Evolutionary conservation across 139 green algal species (phyloP), one percentile per base, ranked within the genome.

Genomic region (Haematococcus lacustris): DNA sequence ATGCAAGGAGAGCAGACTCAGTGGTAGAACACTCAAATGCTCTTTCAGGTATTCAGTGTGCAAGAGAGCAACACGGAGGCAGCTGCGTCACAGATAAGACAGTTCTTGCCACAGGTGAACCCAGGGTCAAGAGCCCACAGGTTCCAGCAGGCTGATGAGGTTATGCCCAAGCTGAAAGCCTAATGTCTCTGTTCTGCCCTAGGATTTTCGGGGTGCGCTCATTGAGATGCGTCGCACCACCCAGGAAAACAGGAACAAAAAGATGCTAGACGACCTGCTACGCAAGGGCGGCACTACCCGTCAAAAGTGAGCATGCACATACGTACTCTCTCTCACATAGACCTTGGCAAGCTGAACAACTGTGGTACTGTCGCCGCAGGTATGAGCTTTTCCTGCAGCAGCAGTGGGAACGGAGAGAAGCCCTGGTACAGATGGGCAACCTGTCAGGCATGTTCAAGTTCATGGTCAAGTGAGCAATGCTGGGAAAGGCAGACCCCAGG

Each of bases 401-500:
- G 71, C 78, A 84, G 65, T 84, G 78, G 78, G 74, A 79, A 66
- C 65, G 78, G 61, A 71, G 78, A 1, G 70, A 84, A 67, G 6
- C 74, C 13, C 71, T 84, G 38, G 78, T 78, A 39, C 64, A 77
- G 67, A 57, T 84, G 66, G 78, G 78, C 7, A 66, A 84, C 47
- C 68, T 74, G 37, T 73, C 41, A 2, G 78, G 78, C 25, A 71
- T 84, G 38, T 84, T 74, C 78, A 78, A 74, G 51, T 62, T 78
- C 66, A 37, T 83, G 4, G 64, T 83, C 70, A 83, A 83, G 78
- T 83, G 47, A 69, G 76, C n/a, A n/a, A n/a, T n/a, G n/a, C n/a
- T n/a, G n/a, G n/a, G n/a, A n/a, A n/a, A n/a, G n/a, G n/a, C 38
- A 7, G 35, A n/a, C n/a, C n/a, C n/a, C n/a, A n/a, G n/a, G n/a